These are phyloP conservation scores for Ascochyta koolunga DNA, from an alignment of 2,329 filamentous ascomycete genomes.

Conservation along the genomic window DNA sequence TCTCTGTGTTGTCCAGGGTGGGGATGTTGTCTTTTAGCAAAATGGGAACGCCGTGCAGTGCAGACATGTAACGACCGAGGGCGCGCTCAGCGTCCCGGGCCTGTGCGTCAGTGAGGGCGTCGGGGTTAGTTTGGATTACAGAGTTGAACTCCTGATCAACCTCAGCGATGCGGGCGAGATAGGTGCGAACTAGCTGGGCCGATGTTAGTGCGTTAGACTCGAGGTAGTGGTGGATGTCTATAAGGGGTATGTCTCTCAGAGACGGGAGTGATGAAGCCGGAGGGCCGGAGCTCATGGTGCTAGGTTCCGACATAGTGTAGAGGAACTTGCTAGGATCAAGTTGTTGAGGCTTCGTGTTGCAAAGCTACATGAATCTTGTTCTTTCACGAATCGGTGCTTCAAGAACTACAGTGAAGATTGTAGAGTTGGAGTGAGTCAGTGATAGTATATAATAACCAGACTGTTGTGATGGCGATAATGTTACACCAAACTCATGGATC, in stretches of 20 bases:
- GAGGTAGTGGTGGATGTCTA: not conserved
- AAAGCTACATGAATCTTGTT: not conserved
- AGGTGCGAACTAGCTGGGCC: conserved; percentile 58
- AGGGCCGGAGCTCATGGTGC: not conserved
- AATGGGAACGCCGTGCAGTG: conserved; percentile 65
- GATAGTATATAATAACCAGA: not conserved
- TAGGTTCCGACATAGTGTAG: not conserved
- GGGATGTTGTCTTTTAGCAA: conserved; percentile 68
- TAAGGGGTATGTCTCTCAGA: not conserved
- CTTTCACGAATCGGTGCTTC: not conserved
- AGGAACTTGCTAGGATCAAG: not conserved
- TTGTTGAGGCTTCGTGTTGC: not conserved
- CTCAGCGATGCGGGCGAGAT: conserved; percentile 60
- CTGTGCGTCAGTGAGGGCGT: conserved; percentile 55
- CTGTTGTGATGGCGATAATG: not conserved
- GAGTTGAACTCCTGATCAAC: conserved; percentile 63
- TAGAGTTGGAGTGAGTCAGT: not conserved
- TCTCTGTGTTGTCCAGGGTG: conserved; percentile 46
- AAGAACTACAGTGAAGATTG: not conserved
- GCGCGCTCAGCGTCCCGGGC: conserved; percentile 53
- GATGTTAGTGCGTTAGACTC: conserved; percentile 52
- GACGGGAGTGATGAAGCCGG: not conserved
- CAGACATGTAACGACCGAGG: conserved; percentile 52
- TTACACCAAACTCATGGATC: not conserved
- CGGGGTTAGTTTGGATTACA: conserved; percentile 58